phyloP scores from a whole-genome alignment of 169 alveolate species.

The Fabrea salina region DNA sequence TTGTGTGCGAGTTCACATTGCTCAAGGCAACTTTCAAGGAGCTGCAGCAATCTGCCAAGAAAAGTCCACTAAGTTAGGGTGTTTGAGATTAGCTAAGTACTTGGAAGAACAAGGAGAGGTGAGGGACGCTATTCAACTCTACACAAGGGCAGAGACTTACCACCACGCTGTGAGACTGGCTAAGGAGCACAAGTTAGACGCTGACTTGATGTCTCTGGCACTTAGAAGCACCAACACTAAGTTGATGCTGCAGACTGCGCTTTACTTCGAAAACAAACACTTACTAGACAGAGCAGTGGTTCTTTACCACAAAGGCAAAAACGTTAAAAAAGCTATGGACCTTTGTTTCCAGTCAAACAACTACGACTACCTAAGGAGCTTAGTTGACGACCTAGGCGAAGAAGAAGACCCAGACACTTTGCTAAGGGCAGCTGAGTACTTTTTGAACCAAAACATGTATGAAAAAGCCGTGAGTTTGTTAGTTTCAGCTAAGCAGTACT shows the following conservation, averaged over 20 bases:
- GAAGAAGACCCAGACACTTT: slow-evolving; percentile 58
- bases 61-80: background rate
- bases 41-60: background rate
- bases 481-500: slow-evolving; percentile 59
- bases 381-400: slow-evolving; percentile 34
- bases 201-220: slow-evolving; percentile 72
- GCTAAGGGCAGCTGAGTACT: slow-evolving; percentile 44
- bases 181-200: slow-evolving; percentile 66
- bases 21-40: background rate
- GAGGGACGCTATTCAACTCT: slow-evolving; percentile 76
- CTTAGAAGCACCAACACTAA: slow-evolving; percentile 55
- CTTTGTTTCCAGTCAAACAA: slow-evolving; percentile 38
- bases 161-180: slow-evolving; percentile 85
- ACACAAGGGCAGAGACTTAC: slow-evolving; percentile 73
- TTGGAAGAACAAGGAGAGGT: slow-evolving; percentile 62
- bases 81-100: slow-evolving; percentile 57
- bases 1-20: slow-evolving; percentile 42
- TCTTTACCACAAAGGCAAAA: slow-evolving; percentile 79
- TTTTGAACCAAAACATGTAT: slow-evolving; percentile 43
- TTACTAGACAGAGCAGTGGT: slow-evolving; percentile 75
- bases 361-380: slow-evolving; percentile 32
- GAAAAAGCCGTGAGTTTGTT: slow-evolving; percentile 79
- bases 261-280: slow-evolving; percentile 76
- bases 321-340: slow-evolving; percentile 76
- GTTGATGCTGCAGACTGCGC: slow-evolving; percentile 72